phyloP scores from a whole-genome alignment of 345 rosid genomes.

The Punica granatum region DNA sequence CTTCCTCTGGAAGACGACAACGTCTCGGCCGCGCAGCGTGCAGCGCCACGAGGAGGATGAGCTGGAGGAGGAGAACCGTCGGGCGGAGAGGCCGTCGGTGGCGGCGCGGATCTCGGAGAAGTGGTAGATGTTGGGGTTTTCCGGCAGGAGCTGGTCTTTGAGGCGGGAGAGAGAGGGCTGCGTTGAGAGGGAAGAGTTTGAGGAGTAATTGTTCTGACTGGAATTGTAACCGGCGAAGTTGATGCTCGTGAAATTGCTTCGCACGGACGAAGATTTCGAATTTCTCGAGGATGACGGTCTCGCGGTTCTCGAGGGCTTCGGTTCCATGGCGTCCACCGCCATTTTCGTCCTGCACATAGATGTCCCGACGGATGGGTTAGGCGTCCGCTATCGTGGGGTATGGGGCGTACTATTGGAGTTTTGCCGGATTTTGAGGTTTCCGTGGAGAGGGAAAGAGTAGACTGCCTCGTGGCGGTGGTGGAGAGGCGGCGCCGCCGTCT shows the following conservation, averaged over 20 bases:
- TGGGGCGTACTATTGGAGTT: neutral
- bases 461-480: neutral
- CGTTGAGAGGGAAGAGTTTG: conserved; percentile 5
- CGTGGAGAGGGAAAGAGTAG: neutral
- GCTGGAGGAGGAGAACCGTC: conserved; percentile 24
- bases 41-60: conserved; percentile 38
- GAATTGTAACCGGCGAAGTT: conserved; percentile 37
- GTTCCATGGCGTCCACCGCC: conserved; percentile 7
- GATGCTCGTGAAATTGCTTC: conserved; percentile 23
- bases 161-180: conserved; percentile 16
- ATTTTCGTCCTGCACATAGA: conserved; percentile 14
- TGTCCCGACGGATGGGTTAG: neutral
- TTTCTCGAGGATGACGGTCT: conserved; percentile 8
- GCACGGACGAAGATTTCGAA: conserved; percentile 21
- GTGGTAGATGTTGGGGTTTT: conserved; percentile 29
- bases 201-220: conserved; percentile 11
- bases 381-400: neutral
- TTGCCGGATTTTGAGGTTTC: neutral
- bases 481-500: neutral
- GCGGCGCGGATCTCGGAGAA: conserved; percentile 35
- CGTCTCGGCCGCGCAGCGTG: conserved; percentile 20
- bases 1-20: conserved; percentile 32
- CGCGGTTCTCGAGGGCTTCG: neutral
- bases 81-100: conserved; percentile 34
- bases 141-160: conserved; percentile 14